These are phyloP conservation scores for Boehmeria nivea DNA, from an alignment of 306 rosid genomes.

Conservation along the genomic window DNA sequence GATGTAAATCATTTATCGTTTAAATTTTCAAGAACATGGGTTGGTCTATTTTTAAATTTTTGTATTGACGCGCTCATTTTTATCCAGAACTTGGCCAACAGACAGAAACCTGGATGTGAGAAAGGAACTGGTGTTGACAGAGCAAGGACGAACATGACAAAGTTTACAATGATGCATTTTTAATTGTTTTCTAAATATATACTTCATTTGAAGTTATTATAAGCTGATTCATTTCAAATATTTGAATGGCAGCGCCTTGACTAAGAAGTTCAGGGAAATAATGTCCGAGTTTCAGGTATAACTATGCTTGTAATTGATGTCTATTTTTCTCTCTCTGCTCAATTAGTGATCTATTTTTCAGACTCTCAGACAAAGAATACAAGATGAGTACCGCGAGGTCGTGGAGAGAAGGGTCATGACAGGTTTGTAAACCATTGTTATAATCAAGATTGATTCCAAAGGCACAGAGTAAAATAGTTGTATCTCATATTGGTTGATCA, in stretches of 20 bases:
- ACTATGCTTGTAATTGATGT: conserved; percentile 11
- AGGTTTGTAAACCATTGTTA: conserved; percentile 65
- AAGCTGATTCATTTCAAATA: conserved; percentile 22
- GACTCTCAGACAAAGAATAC: conserved; percentile 91
- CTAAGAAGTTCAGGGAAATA: conserved; percentile 79
- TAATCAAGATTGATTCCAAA: too few species aligned
- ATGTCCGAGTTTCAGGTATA: conserved; percentile 92
- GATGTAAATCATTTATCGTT: conserved; percentile 65
- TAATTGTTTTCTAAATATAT: not conserved
- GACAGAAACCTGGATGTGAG: conserved; percentile 90
- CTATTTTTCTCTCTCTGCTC: conserved; percentile 26
- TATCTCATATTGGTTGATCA: conserved; percentile 9
- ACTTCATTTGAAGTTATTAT: not conserved
- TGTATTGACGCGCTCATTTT: conserved; percentile 21
- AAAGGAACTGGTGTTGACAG: conserved; percentile 90
- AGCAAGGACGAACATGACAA: conserved; percentile 93
- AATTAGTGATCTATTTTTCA: conserved; percentile 25
- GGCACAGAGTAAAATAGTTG: too few species aligned
- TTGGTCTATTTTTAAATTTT: not conserved
- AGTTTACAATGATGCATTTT: conserved; percentile 39
- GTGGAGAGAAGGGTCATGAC: conserved; percentile 97
- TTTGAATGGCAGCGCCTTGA: conserved; percentile 55
- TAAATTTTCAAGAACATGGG: conserved; percentile 2
- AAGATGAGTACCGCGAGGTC: conserved; percentile 98
- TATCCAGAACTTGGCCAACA: conserved; percentile 62